Evolutionary conservation across 1,284 basidiomycete genomes (phyloP).

Genomic region (Ustilago crameri): DNA sequence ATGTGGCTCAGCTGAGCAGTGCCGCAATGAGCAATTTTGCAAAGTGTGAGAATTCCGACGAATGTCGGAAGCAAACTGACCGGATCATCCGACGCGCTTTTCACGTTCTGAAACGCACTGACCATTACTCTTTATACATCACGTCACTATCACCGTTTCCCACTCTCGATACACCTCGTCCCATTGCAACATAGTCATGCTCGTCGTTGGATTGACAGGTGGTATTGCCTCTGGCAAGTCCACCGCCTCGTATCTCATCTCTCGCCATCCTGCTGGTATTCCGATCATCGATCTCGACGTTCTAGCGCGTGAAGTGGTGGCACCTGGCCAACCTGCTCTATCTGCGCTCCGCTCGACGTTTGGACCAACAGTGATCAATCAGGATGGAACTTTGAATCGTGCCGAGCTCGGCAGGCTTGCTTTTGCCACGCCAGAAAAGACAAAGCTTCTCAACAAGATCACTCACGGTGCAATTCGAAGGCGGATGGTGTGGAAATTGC

Average conservation of each 20-base stretch:
- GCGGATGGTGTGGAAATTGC: slow-evolving; percentile 78
- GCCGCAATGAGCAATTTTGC: no score
- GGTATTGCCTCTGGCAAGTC: slow-evolving; percentile 92
- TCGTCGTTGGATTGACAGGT: slow-evolving; percentile 91
- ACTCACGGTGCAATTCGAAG: slow-evolving; percentile 87
- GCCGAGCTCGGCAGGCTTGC: slow-evolving; percentile 85
- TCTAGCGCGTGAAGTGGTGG: slow-evolving; percentile 86
- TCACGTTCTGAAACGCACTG: no score
- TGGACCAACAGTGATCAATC: slow-evolving; percentile 77
- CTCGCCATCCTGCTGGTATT: slow-evolving; percentile 72
- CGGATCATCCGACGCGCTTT: no score
- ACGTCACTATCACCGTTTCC: background rate
- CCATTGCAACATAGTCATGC: slow-evolving; percentile 6
- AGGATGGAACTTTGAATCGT: slow-evolving; percentile 81
- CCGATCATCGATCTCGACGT: slow-evolving; percentile 92
- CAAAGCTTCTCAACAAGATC: slow-evolving; percentile 82
- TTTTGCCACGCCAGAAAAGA: slow-evolving; percentile 75
- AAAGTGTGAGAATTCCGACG: no score
- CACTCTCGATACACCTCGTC: background rate
- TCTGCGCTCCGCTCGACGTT: slow-evolving; percentile 78
- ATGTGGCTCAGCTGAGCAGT: no score
- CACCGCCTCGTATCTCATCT: slow-evolving; percentile 83
- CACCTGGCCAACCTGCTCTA: slow-evolving; percentile 83
- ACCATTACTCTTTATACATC: background rate
- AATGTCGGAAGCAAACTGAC: no score